These are phyloP conservation scores for Thelonectria rubi DNA, from an alignment of 2,329 filamentous ascomycete genomes.

Conservation along the genomic window DNA sequence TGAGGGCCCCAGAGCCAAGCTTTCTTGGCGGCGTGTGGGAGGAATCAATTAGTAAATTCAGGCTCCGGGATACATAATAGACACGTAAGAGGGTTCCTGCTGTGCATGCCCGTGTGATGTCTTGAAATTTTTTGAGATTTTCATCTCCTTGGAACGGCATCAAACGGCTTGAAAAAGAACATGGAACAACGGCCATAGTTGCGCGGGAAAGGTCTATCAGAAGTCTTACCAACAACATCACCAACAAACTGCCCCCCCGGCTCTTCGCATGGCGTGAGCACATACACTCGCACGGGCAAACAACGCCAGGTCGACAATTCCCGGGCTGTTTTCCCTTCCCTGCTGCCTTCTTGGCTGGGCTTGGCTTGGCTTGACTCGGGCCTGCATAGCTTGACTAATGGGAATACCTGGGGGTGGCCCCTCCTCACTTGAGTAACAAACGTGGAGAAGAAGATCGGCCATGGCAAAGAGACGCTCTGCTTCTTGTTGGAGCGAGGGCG, in stretches of 20 bases:
- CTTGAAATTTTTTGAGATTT: conserved; percentile 3
- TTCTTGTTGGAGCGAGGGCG: background rate
- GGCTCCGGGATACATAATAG: conserved; percentile 34
- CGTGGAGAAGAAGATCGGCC: conserved; percentile 15
- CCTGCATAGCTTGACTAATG: conserved; percentile 18
- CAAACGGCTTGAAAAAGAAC: background rate
- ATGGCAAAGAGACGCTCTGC: background rate
- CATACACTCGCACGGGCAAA: background rate
- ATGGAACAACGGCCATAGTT: background rate
- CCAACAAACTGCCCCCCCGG: no score
- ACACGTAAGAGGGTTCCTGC: conserved; percentile 38
- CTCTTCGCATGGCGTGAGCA: background rate
- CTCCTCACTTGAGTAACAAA: conserved; percentile 11
- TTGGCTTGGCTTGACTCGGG: conserved; percentile 4
- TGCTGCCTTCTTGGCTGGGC: background rate
- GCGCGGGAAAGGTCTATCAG: no score
- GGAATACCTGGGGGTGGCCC: background rate
- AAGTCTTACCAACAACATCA: no score
- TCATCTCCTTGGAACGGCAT: background rate
- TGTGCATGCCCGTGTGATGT: conserved; percentile 4
- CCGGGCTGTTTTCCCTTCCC: background rate
- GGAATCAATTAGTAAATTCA: conserved; percentile 41
- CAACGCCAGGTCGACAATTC: background rate
- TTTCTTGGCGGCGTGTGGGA: conserved; percentile 33
- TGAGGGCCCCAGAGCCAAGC: conserved; percentile 28